Evolutionary conservation across 768 basidiomycete species (phyloP).

Genomic region (Lentinula boryana): DNA sequence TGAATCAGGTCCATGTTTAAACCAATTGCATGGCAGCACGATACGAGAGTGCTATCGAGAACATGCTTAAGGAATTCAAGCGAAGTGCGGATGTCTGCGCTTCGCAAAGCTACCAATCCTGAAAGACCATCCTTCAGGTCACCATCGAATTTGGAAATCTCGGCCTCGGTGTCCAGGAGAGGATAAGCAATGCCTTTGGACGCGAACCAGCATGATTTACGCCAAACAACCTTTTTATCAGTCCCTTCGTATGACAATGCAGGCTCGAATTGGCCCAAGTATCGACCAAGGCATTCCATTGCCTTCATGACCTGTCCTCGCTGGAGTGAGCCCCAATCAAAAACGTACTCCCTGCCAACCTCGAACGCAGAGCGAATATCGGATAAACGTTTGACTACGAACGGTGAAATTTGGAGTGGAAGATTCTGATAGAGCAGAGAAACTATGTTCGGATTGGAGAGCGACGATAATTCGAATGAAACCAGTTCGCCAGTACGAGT

Average conservation of each 20-base stretch:
- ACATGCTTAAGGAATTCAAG: not conserved
- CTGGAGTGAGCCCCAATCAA: not conserved
- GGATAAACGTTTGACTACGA: not conserved
- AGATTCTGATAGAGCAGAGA: not conserved
- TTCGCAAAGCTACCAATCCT: not conserved
- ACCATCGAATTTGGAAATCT: not conserved
- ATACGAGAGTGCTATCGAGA: not conserved
- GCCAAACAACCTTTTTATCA: not conserved
- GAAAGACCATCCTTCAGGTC: not conserved
- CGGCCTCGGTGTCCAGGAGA: not conserved
- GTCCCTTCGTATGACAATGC: not conserved
- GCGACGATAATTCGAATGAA: not conserved
- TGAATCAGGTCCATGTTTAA: not conserved
- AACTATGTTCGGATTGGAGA: not conserved
- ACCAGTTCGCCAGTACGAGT: not conserved
- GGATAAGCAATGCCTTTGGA: not conserved
- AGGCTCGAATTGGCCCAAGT: not conserved
- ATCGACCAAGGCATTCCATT: not conserved
- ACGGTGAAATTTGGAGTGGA: not conserved
- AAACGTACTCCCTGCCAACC: not conserved
- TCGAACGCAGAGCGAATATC: not conserved
- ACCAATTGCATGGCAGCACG: not conserved
- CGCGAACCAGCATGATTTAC: not conserved
- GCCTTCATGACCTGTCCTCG: not conserved
- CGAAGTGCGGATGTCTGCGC: not conserved